Base-by-base conservation (phyloP, 495 filamentous ascomycete genomes). In the Parathielavia appendiculata region DNA sequence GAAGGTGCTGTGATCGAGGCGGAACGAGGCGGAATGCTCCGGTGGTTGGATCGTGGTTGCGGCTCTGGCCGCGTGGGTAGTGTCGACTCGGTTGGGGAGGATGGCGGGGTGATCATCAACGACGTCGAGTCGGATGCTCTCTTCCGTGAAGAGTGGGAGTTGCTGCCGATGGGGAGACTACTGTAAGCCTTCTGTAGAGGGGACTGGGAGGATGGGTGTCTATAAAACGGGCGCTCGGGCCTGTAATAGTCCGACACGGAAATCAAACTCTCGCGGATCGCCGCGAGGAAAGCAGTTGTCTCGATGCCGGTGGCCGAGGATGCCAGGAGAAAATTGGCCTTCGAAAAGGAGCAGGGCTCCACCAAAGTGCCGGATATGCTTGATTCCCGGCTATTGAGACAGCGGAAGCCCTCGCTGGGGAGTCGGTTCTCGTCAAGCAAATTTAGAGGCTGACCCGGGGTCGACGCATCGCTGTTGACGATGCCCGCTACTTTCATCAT, bases 401-500 rank as follows among this genome's bases (percentile, higher is more conserved):
- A 23, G 43, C 47, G 44, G 41, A 58, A 56, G 40, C 50, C 60
- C 39, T 51, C 51, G 53, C 54, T 49, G 34, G 64, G 46, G 5
- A 40, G 48, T 38, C 57, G 56, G 9, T 53, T 56, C 23, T 34
- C 17, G 23, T 56, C 57, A 5, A 57, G 43, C 7, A 54, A 20
- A 11, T 56, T 49, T n/a, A 48, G 55, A 8, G 58, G 45, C 17
- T 44, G 30, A 20, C 17, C 30, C 7, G 61, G 38, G 0, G 66
- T 53, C 1, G 51, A 45, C 32, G 62, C 60, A 16, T 71, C 69
- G 10, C 70, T 56, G 38, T 75, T 63, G 13, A 78, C 38, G 40
- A 79, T 72, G 3, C 73, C 71, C 4, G 69, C 76, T n/a, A 79
- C 67, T 52, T 70, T 74, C 46, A 79, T 61, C 35, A 74, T 46